Base-by-base conservation (phyloP, 495 filamentous ascomycete species). In the Wilcoxina mikolae region DNA sequence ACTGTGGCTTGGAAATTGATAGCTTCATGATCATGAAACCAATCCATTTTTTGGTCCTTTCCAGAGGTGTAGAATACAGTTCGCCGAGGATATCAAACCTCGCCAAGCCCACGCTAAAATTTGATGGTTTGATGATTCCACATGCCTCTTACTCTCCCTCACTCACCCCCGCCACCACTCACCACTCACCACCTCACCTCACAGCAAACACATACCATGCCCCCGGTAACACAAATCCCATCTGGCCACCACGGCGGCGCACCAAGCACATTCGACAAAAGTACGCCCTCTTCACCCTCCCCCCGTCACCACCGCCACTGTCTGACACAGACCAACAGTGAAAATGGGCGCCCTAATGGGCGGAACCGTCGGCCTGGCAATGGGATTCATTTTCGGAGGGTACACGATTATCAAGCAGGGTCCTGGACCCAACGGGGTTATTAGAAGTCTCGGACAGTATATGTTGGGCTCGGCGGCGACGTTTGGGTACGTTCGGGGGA, bases 301-400 rank as follows among this genome's bases (percentile, higher is more conserved):
- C 45, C 45, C 45, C 20, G 7, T 23, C 20, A 48, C 25, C 25
- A 22, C 24, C 46, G 46, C 27, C 22, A 1, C 43, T 11, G 43
- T 24, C 43, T 11, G 43, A 24, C 43, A 29, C 25, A 29, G 25
- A 3, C 9, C 46, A 49, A 66, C 59, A 98, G 91, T 90, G 71
- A 95, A 93, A 74, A 93, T 95, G 86, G 91, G 91, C 55, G 87
- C 82, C 54, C 79, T 98, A 82, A 94, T 96, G 85, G 91, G 91
- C 56, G 85, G 87, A 53, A 89, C 86, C 66, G 91, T 96, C 48
- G 91, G 91, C 52, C 74, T 83, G 23, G 94, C 94, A 65, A 95
- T 96, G 73, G 91, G 91, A 50, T 95, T 98, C 74, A 91, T 98
- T 58, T 91, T 90, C 67, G 91, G 88, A 62, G 82, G 83, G 28